Conservation (phyloP, 768 basidiomycete species). For the Lactarius quietus region DNA sequence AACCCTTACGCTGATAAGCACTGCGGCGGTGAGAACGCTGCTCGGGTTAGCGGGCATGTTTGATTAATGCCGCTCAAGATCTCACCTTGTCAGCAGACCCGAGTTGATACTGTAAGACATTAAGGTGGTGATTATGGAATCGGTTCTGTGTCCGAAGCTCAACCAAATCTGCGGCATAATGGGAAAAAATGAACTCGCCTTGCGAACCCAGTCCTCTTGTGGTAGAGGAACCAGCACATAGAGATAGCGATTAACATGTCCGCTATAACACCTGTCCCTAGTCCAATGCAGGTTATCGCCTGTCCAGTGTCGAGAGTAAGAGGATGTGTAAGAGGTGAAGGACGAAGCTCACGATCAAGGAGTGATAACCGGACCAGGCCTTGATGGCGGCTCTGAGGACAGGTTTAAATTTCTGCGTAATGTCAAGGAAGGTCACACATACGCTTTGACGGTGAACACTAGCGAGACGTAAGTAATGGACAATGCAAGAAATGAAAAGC, state of each 20-base stretch:
- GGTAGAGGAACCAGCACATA: conserved; percentile 46
- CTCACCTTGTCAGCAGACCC: conserved; percentile 30
- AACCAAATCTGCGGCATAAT: background rate
- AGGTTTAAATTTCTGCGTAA: conserved; percentile 8
- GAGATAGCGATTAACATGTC: conserved; percentile 49
- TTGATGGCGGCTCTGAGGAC: conserved; percentile 31
- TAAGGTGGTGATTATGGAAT: conserved; percentile 29
- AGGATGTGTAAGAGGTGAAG: background rate
- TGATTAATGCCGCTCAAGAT: background rate
- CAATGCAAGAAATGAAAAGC: background rate
- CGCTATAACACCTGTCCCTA: conserved; percentile 47
- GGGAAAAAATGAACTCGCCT: conserved; percentile 31
- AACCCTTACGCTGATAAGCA: conserved; percentile 24
- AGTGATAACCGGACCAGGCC: conserved; percentile 33
- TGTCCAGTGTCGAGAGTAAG: conserved; percentile 16
- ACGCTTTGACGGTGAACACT: conserved; percentile 52
- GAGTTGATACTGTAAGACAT: conserved; percentile 32
- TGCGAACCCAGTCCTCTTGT: conserved; percentile 43
- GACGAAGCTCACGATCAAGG: conserved; percentile 34
- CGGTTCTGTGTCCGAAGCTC: conserved; percentile 26
- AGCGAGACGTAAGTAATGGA: background rate
- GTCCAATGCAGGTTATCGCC: conserved; percentile 50
- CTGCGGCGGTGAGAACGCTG: conserved; percentile 26
- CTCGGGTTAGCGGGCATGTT: background rate
- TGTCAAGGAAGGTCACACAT: conserved; percentile 12